These are phyloP conservation scores for Eucalyptus curtisii DNA, from an alignment of 345 rosid genomes.

Conservation along the genomic window DNA sequence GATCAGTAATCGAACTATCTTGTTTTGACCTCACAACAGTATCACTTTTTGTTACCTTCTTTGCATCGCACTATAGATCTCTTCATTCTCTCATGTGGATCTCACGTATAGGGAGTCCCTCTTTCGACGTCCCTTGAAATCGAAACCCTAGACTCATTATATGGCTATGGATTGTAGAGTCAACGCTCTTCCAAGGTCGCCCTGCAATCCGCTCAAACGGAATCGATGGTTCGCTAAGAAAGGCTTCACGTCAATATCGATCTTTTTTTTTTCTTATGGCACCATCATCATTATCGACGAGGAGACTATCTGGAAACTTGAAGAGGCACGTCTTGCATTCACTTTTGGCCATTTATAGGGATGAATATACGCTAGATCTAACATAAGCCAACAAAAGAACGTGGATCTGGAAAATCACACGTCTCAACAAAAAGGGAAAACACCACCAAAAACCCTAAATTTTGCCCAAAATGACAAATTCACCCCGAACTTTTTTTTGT, in stretches of 20 bases:
- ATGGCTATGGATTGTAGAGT: no score
- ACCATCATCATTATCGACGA: no score
- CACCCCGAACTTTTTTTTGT: no score
- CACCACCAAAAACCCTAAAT: no score
- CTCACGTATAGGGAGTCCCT: no score
- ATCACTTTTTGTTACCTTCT: not conserved
- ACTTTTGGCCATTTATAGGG: not conserved
- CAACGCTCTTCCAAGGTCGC: not conserved
- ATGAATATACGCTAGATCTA: not conserved
- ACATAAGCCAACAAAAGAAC: not conserved
- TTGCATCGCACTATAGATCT: no score
- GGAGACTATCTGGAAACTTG: no score
- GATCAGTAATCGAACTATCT: no score
- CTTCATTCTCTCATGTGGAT: not conserved
- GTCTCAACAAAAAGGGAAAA: not conserved
- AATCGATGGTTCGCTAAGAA: not conserved
- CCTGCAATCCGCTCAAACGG: not conserved
- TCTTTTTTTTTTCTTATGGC: not conserved
- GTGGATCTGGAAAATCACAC: not conserved
- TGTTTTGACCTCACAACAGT: not conserved
- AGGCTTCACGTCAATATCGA: not conserved
- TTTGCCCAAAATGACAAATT: no score
- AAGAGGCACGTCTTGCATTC: no score
- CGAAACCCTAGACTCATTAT: no score
- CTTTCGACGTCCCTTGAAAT: no score